Conservation (phyloP, 2,329 filamentous ascomycete genomes). For the Fusarium nodosum region DNA sequence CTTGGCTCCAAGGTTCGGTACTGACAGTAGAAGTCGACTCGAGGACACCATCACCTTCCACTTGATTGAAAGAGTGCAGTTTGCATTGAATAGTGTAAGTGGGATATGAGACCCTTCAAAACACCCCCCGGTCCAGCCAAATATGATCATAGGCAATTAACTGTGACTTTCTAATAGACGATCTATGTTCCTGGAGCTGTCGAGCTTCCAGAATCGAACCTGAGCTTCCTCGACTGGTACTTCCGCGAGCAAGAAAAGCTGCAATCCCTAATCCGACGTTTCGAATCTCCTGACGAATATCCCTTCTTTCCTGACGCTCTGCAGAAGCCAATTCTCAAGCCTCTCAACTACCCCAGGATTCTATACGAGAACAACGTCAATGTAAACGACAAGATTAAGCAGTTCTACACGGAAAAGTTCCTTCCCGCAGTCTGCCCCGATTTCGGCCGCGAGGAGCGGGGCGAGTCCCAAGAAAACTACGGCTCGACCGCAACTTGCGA, state of each 20-base stretch:
- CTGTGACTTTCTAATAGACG: conserved; percentile 59
- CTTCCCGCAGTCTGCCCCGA: conserved; percentile 86
- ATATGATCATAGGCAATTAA: conserved; percentile 26
- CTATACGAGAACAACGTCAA: conserved; percentile 91
- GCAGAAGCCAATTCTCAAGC: conserved; percentile 84
- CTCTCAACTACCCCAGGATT: conserved; percentile 88
- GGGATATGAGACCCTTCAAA: conserved; percentile 23
- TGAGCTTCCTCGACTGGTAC: conserved; percentile 95
- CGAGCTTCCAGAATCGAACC: conserved; percentile 76
- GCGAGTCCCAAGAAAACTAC: conserved; percentile 93
- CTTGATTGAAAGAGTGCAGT: conserved; percentile 97
- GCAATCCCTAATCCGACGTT: conserved; percentile 93
- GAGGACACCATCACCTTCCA: conserved; percentile 99
- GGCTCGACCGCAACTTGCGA: conserved; percentile 92
- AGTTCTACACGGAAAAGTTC: conserved; percentile 85
- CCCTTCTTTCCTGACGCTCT: conserved; percentile 92
- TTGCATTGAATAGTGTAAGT: conserved; percentile 79
- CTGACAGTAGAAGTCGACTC: conserved; percentile 75
- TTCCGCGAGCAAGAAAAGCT: conserved; percentile 89
- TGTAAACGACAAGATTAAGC: conserved; percentile 88
- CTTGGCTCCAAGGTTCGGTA: not conserved
- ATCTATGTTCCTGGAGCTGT: conserved; percentile 89
- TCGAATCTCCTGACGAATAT: conserved; percentile 96
- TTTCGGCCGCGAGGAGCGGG: conserved; percentile 82
- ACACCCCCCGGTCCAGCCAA: conserved; percentile 29